Conservation (phyloP, 2,329 filamentous ascomycete genomes). For the Microascus cirrosus region DNA sequence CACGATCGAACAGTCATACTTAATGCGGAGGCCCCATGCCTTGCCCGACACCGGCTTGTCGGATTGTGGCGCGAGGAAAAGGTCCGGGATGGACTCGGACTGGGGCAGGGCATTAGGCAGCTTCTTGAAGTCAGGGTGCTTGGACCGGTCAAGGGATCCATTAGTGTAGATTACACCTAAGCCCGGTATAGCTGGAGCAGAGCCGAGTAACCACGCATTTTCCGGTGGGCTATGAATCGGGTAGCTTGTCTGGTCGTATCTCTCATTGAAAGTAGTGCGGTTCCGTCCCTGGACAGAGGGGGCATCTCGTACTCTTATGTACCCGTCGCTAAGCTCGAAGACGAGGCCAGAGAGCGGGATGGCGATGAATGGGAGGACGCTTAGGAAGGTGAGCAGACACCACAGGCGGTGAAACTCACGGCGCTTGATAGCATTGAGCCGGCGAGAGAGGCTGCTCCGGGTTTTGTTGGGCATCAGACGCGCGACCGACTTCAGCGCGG, state of each 20-base stretch:
- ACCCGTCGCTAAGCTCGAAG: constrained; percentile 9
- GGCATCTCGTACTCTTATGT: background rate
- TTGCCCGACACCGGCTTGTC: constrained; percentile 5
- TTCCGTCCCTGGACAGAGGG: constrained; percentile 6
- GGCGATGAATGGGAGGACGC: constrained; percentile 7
- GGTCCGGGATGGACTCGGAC: constrained; percentile 2
- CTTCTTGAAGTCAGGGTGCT: background rate
- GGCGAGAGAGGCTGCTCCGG: too few relatives aligned
- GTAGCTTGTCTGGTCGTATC: too few relatives aligned
- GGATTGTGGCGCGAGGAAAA: constrained; percentile 9
- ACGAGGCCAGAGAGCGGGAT: constrained; percentile 9
- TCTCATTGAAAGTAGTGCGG: too few relatives aligned
- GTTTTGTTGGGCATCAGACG: too few relatives aligned
- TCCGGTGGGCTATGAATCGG: constrained; percentile 5
- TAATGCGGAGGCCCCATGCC: constrained; percentile 7
- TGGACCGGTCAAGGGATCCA: background rate
- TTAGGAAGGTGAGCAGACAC: constrained; percentile 6
- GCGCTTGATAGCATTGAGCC: constrained; percentile 4
- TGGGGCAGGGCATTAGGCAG: constrained; percentile 7
- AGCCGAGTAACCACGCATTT: too few relatives aligned
- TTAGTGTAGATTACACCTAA: constrained; percentile 7
- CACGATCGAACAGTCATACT: constrained; percentile 8
- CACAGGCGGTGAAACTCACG: constrained; percentile 4
- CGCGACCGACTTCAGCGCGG: too few relatives aligned
- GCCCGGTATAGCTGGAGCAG: constrained; percentile 4